These are phyloP conservation scores for Lodderomyces pseudojiufengensis DNA, from an alignment of 1,139 yeast species.

Conservation along the genomic window DNA sequence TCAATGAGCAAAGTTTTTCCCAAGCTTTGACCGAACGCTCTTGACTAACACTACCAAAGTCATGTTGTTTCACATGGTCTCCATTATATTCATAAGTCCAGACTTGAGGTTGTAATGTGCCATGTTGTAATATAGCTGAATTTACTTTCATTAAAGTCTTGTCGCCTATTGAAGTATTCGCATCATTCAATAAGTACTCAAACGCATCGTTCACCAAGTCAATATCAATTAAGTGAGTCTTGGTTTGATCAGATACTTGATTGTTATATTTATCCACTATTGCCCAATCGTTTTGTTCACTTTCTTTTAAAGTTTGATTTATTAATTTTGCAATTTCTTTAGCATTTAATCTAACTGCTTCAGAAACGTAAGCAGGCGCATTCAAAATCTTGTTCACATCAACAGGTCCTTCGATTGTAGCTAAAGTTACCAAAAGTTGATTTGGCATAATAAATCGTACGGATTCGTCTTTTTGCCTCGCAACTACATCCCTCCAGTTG, in stretches of 20 bases:
- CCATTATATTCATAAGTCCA: conserved; percentile 1
- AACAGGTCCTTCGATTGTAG: conserved; percentile 51
- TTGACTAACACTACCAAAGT: conserved; percentile 15
- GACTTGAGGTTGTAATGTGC: not conserved
- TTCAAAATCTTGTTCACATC: conserved; percentile 56
- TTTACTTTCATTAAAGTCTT: conserved; percentile 7
- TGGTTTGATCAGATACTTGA: not conserved
- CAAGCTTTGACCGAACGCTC: conserved; percentile 18
- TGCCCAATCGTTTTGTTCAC: conserved; percentile 30
- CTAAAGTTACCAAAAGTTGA: conserved; percentile 65
- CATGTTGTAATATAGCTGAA: not conserved
- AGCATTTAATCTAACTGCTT: conserved; percentile 55
- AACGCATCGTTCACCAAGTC: conserved; percentile 5
- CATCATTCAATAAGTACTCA: conserved; percentile 3
- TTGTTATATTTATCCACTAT: conserved; percentile 26
- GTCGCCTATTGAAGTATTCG: conserved; percentile 2
- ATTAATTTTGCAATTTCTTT: conserved; percentile 57
- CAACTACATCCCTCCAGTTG: conserved; percentile 79
- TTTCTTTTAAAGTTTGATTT: conserved; percentile 26
- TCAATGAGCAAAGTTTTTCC: conserved; percentile 19
- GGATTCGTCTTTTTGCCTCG: conserved; percentile 80
- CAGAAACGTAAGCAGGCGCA: conserved; percentile 48
- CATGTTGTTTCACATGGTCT: conserved; percentile 14
- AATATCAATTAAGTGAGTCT: not conserved
- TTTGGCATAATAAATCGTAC: conserved; percentile 81